Evolutionary conservation across 2,329 filamentous ascomycete species (phyloP).

Genomic region (Neurospora crassa): DNA sequence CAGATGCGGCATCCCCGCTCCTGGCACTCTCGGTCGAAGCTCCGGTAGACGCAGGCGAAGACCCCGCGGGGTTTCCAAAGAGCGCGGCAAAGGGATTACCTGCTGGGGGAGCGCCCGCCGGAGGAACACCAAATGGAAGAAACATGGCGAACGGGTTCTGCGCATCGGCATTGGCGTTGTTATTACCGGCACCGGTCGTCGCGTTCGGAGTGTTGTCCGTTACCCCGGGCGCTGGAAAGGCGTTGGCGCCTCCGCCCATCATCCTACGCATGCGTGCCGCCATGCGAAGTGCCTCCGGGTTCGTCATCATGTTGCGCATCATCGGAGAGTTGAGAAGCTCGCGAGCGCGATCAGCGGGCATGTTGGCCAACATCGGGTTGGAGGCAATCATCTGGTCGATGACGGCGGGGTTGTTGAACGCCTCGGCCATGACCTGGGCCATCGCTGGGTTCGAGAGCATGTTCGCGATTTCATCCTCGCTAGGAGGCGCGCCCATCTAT

Average conservation of each 20-base stretch:
- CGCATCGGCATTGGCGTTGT: slow-evolving; percentile 24
- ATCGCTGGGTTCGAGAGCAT: slow-evolving; percentile 87
- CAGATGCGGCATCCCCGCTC: slow-evolving; percentile 13
- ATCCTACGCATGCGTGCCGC: slow-evolving; percentile 75
- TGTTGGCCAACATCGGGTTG: slow-evolving; percentile 71
- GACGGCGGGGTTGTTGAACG: slow-evolving; percentile 88
- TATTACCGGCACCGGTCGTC: slow-evolving; percentile 23
- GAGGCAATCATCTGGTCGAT: slow-evolving; percentile 90
- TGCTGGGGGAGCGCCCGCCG: slow-evolving; percentile 18
- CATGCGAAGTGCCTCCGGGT: slow-evolving; percentile 73
- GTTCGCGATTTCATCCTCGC: slow-evolving; percentile 69
- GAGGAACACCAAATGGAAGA: slow-evolving; percentile 14
- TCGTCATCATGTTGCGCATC: slow-evolving; percentile 87
- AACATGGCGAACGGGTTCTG: slow-evolving; percentile 36
- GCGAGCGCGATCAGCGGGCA: slow-evolving; percentile 68
- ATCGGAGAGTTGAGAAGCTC: slow-evolving; percentile 82
- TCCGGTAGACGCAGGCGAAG: slow-evolving; percentile 29
- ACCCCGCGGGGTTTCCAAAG: slow-evolving; percentile 37
- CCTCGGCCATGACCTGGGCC: slow-evolving; percentile 82
- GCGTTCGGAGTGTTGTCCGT: slow-evolving; percentile 70
- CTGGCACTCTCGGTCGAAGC: background rate
- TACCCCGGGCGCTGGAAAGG: slow-evolving; percentile 83
- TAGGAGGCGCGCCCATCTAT: slow-evolving; percentile 82
- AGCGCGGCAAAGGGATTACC: slow-evolving; percentile 29
- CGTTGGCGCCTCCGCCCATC: slow-evolving; percentile 44